phyloP scores from a whole-genome alignment of 2,329 filamentous ascomycete species.

The Chlorencoelia australis region DNA sequence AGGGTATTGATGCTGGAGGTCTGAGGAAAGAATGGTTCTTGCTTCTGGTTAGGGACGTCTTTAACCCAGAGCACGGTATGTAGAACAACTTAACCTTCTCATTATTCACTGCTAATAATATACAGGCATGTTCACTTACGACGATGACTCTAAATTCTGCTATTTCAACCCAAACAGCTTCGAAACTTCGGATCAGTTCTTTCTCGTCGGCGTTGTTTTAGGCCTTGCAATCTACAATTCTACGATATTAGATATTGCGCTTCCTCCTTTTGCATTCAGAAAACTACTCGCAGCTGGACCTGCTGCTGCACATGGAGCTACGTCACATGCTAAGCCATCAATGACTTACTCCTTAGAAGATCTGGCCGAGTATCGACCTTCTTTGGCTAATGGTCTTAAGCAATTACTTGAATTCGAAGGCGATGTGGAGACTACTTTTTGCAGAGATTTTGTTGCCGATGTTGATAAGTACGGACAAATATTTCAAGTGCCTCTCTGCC shows the following conservation, averaged over 20 bases:
- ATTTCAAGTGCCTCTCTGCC: constrained; percentile 58
- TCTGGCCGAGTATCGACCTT: constrained; percentile 70
- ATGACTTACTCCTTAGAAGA: constrained; percentile 74
- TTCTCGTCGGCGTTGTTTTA: constrained; percentile 77
- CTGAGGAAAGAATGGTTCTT: constrained; percentile 93
- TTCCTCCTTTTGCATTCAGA: constrained; percentile 82
- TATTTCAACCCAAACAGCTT: constrained; percentile 90
- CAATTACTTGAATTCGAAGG: constrained; percentile 75
- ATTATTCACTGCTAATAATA: constrained; percentile 7
- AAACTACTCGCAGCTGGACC: constrained; percentile 75
- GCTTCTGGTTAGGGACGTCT: constrained; percentile 77
- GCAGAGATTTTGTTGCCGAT: constrained; percentile 70
- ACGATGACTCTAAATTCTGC: constrained; percentile 81
- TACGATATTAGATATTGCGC: constrained; percentile 78
- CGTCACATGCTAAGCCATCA: constrained; percentile 45
- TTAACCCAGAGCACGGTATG: constrained; percentile 80
- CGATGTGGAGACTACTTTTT: constrained; percentile 71
- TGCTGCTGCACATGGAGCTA: constrained; percentile 41
- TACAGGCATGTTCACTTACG: constrained; percentile 80
- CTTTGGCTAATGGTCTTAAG: constrained; percentile 63
- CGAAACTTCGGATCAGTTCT: constrained; percentile 86
- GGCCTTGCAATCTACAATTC: constrained; percentile 92
- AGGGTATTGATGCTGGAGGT: constrained; percentile 84
- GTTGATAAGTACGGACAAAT: constrained; percentile 66
- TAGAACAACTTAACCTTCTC: constrained; percentile 10